Evolutionary conservation across 768 basidiomycete species (phyloP).

Genomic region (Pholiota conissans): DNA sequence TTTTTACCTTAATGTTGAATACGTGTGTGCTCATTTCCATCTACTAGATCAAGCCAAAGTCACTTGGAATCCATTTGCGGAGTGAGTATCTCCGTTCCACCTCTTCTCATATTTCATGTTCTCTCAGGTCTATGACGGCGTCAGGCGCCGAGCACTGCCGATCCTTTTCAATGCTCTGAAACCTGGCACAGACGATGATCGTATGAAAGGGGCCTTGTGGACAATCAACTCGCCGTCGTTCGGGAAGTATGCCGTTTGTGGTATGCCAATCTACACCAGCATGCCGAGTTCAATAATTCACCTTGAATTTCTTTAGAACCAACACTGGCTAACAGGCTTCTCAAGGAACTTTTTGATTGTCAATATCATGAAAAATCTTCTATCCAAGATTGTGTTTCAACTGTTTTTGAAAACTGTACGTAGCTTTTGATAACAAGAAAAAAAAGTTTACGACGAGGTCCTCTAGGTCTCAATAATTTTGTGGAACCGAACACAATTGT

Average conservation of each 20-base stretch:
- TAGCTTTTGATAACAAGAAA: background rate
- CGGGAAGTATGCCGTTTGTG: slow-evolving; percentile 54
- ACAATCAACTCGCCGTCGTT: slow-evolving; percentile 66
- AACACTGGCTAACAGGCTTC: slow-evolving; percentile 55
- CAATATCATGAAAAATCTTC: slow-evolving; percentile 89
- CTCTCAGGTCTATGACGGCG: slow-evolving; percentile 64
- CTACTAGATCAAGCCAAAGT: slow-evolving; percentile 44
- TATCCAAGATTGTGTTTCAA: slow-evolving; percentile 69
- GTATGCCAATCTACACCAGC: slow-evolving; percentile 24
- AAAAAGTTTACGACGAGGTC: background rate
- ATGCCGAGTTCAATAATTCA: background rate
- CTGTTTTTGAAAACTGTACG: slow-evolving; percentile 64
- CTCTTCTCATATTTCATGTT: background rate
- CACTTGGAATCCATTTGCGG: slow-evolving; percentile 50
- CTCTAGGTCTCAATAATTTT: slow-evolving; percentile 57
- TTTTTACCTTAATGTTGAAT: slow-evolving; percentile 16
- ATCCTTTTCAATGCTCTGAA: slow-evolving; percentile 55
- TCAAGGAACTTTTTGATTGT: slow-evolving; percentile 64
- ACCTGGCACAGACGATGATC: slow-evolving; percentile 77
- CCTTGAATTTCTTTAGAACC: slow-evolving; percentile 48
- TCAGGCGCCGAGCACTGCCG: slow-evolving; percentile 63
- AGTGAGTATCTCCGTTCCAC: slow-evolving; percentile 30
- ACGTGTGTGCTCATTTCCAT: slow-evolving; percentile 20
- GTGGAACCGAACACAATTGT: slow-evolving; percentile 60
- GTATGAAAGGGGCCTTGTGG: slow-evolving; percentile 93